Evolutionary conservation across 176 grass and related monocot species (phyloP), one percentile per base, ranked within the genome.

Genomic region (Rhipidocladum racemiflorum): DNA sequence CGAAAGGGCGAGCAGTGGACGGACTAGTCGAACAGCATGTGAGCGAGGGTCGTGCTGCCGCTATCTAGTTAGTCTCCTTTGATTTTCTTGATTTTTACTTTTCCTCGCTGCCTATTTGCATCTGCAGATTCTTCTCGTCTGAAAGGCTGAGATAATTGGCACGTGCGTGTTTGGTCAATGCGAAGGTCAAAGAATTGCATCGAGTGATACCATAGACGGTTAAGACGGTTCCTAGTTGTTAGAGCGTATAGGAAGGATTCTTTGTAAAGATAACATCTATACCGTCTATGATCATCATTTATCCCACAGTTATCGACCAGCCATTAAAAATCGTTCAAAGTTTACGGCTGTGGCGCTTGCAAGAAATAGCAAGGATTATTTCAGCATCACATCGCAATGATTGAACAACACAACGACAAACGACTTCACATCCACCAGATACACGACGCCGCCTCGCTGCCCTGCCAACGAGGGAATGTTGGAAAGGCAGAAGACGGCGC

Each of bases 1-100:
- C n/a, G 84, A 9, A 65, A 83, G 28, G 78, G 64, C 46, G 65
- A 56, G 21, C 29, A 29, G 76, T 53, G 46, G 84, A 46, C 59
- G 62, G 21, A 9, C 28, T 15, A 24, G 30, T 0, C 0, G 54
- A 55, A 23, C 50, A 49, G 1, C 39, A n/a, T 16, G 16, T 2
- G 17, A 17, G 14, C 1, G 48, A 20, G 5, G 49, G 17, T 0
- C 2, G 6, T 20, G 6, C 1, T 9, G 32, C 16, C n/a, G n/a
- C n/a, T n/a, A n/a, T n/a, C n/a, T n/a, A n/a, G n/a, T n/a, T 24
- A 9, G 14, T 23, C 40, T 39, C 18, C 80, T 67, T 50, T 38
- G 60, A 56, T 63, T 62, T 44, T 59, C 11, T 46, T 48, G 5
- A 18, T 36, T 67, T 66, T 46, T 67, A 49, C 61, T 68, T n/a